phyloP scores from a whole-genome alignment of 495 filamentous ascomycete genomes.

The Glarea lozoyensis region DNA sequence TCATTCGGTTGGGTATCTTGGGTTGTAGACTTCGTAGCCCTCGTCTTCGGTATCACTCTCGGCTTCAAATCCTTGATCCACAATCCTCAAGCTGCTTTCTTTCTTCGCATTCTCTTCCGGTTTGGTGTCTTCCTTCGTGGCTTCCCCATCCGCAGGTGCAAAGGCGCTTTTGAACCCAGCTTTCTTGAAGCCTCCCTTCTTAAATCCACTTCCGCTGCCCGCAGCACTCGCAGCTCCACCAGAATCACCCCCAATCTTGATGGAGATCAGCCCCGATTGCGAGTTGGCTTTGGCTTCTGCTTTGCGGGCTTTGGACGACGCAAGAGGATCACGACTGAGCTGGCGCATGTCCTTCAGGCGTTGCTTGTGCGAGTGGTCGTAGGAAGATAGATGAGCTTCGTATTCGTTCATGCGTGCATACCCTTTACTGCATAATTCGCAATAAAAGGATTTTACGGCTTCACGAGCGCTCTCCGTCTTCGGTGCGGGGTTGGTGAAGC shows the following conservation, averaged over 20 bases:
- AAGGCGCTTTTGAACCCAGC: constrained; percentile 47
- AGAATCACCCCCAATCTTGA: constrained; percentile 36
- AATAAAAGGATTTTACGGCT: constrained; percentile 85
- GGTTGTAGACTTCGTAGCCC: constrained; percentile 48
- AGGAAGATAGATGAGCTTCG: constrained; percentile 58
- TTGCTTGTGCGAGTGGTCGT: constrained; percentile 64
- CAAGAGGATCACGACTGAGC: constrained; percentile 49
- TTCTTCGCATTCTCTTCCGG: constrained; percentile 5
- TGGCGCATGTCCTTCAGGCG: constrained; percentile 60
- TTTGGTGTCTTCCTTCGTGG: constrained; percentile 7
- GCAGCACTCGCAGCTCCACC: constrained; percentile 1
- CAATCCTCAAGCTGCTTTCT: constrained; percentile 13
- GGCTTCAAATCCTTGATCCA: constrained; percentile 22
- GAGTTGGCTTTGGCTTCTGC: constrained; percentile 61
- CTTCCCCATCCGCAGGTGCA: constrained; percentile 29
- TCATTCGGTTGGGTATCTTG: constrained; percentile 44
- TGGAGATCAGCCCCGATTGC: constrained; percentile 39
- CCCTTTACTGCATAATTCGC: constrained; percentile 60
- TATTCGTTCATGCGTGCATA: constrained; percentile 64
- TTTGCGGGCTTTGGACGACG: constrained; percentile 52
- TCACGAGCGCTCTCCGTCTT: constrained; percentile 80
- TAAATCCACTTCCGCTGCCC: constrained; percentile 15
- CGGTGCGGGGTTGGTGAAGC: constrained; percentile 39
- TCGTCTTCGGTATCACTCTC: constrained; percentile 53
- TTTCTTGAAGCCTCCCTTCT: constrained; percentile 43